Evolutionary conservation across 176 grass and related monocot species (phyloP).

Genomic region (Guadua angustifolia): DNA sequence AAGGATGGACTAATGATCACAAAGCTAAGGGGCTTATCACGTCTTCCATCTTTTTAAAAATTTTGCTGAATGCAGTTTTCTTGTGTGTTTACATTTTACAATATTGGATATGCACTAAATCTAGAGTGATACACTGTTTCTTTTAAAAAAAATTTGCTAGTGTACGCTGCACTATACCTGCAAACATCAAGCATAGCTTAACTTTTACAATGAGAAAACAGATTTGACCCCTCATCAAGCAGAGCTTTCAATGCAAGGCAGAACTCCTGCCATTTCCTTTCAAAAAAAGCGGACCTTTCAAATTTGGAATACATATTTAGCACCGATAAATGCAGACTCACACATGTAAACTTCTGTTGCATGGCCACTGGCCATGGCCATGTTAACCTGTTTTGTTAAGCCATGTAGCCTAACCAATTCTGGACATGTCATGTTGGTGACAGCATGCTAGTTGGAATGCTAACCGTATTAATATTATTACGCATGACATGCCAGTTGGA

Average conservation of each 20-base stretch:
- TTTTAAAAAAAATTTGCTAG: not conserved
- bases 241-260: no score
- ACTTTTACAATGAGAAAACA: not conserved
- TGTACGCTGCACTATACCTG: not conserved
- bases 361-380: not conserved
- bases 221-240: not conserved
- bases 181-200: not conserved
- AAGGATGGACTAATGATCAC: not conserved
- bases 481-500: not conserved
- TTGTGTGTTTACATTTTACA: not conserved
- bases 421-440: not conserved
- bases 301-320: not conserved
- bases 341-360: not conserved
- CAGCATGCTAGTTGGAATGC: not conserved
- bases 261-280: no score
- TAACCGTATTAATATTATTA: not conserved
- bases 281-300: conserved; percentile 29
- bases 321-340: not conserved
- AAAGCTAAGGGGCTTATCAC: not conserved
- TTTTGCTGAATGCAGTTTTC: not conserved
- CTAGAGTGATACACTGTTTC: not conserved
- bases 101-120: conserved; percentile 16
- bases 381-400: conserved; percentile 1
- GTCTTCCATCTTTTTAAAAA: not conserved
- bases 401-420: not conserved